Conservation (phyloP, 2,329 filamentous ascomycete species). For the Drechslera avenae region DNA sequence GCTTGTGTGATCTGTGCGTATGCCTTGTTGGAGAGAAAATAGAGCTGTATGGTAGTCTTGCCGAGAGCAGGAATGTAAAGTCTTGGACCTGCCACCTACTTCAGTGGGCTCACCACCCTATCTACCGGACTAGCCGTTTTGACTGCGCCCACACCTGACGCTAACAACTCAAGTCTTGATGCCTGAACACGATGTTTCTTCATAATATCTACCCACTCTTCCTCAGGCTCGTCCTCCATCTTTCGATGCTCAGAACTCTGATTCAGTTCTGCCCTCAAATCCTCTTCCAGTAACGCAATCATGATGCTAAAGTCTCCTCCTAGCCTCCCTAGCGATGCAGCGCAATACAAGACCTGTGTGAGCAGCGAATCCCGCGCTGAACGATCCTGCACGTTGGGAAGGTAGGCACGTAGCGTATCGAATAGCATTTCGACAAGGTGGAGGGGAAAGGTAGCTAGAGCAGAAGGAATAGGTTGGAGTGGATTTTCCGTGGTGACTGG, state of each 20-base stretch:
- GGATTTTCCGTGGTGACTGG: conserved; percentile 36
- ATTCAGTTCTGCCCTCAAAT: conserved; percentile 47
- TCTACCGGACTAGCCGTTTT: conserved; percentile 28
- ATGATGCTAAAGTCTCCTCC: conserved; percentile 94
- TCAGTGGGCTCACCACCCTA: conserved; percentile 1
- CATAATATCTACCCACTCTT: conserved; percentile 87
- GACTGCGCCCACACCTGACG: conserved; percentile 49
- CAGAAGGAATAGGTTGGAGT: conserved; percentile 68
- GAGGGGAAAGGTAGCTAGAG: conserved; percentile 81
- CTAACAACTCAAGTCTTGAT: conserved; percentile 69
- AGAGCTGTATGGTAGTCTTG: not conserved
- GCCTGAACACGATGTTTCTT: conserved; percentile 85
- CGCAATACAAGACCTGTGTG: conserved; percentile 92
- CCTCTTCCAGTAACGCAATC: conserved; percentile 67
- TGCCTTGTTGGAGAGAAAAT: too few relatives aligned
- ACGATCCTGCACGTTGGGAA: conserved; percentile 81
- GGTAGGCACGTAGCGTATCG: conserved; percentile 74
- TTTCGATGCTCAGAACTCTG: conserved; percentile 46
- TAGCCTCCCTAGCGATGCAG: conserved; percentile 84
- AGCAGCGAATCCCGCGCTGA: conserved; percentile 83
- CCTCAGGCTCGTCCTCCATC: conserved; percentile 46
- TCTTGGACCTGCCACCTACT: not conserved
- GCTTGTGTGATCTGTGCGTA: not conserved
- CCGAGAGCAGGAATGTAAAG: not conserved
- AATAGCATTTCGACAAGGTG: conserved; percentile 82